A percentile compares a stretch with the other conserved stretches of the same genome.
Conservation (phyloP, 1,284 basidiomycete species). For the Cryptococcus sp. region DNA sequence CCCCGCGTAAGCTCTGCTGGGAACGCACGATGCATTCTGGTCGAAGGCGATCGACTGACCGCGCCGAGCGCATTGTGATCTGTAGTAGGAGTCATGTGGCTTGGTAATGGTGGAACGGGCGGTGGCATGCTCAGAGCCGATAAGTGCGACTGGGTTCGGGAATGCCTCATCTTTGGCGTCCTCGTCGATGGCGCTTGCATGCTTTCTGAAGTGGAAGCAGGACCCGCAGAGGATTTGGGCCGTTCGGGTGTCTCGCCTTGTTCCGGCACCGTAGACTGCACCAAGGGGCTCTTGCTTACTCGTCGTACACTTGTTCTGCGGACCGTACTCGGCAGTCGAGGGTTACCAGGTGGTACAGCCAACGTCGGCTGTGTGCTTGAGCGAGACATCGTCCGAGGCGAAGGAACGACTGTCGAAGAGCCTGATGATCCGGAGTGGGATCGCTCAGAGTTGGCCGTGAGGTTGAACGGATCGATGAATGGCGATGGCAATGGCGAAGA, state of each 20-base stretch:
- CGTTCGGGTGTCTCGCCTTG: conserved; percentile 3
- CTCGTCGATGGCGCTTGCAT: not conserved
- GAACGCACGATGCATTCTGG: conserved; percentile 24
- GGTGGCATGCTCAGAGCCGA: conserved; percentile 19
- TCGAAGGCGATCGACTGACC: not conserved
- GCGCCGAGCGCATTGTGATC: conserved; percentile 1
- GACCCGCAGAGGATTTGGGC: not conserved
- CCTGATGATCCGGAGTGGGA: conserved; percentile 28
- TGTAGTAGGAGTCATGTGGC: not conserved
- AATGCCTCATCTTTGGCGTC: conserved; percentile 33
- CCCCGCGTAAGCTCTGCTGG: conserved; percentile 45
- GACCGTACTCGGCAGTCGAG: conserved; percentile 2
- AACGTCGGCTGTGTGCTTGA: conserved; percentile 23
- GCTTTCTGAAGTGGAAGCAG: not conserved
- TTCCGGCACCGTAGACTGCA: conserved; percentile 24
- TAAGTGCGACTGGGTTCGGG: conserved; percentile 39
- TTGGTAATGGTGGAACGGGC: conserved; percentile 18
- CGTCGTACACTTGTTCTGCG: conserved; percentile 15
- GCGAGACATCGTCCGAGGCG: conserved; percentile 16
- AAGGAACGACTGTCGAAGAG: conserved; percentile 28
- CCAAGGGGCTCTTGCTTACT: conserved; percentile 26
- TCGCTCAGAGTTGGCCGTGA: conserved; percentile 10
- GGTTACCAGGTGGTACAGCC: conserved; percentile 4
- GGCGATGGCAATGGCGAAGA: not conserved
- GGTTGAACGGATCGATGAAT: conserved; percentile 20